A percentile compares a stretch with the other conserved stretches of the same genome.
Conservation (phyloP, 2,329 filamentous ascomycete species). For the Apiospora pterosperma region DNA sequence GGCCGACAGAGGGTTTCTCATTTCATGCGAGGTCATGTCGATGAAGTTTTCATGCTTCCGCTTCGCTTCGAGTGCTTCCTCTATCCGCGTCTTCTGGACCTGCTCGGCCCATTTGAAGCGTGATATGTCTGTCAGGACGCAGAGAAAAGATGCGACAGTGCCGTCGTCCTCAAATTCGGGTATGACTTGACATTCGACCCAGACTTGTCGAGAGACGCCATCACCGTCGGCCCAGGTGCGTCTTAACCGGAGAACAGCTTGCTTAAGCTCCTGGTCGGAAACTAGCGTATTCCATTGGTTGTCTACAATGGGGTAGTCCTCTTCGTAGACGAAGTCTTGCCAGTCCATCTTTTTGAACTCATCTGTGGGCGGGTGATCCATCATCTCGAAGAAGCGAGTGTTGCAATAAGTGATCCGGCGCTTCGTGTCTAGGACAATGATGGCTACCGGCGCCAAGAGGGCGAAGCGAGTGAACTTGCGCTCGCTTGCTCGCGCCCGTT, state of each 20-base stretch:
- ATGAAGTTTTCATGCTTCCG: constrained; percentile 69
- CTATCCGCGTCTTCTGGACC: constrained; percentile 71
- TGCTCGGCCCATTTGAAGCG: constrained; percentile 82
- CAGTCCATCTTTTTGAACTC: constrained; percentile 58
- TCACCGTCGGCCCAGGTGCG: constrained; percentile 60
- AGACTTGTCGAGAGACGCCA: constrained; percentile 58
- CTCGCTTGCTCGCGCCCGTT: constrained; percentile 64
- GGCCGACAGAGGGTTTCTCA: constrained; percentile 73
- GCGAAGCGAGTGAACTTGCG: constrained; percentile 81
- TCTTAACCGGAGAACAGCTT: constrained; percentile 73
- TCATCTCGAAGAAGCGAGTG: constrained; percentile 73
- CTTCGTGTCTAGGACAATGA: constrained; percentile 74
- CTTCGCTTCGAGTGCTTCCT: constrained; percentile 80
- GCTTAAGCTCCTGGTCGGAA: constrained; percentile 58
- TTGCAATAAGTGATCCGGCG: constrained; percentile 78
- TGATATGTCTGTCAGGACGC: constrained; percentile 80
- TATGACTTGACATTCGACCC: constrained; percentile 74
- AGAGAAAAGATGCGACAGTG: constrained; percentile 69
- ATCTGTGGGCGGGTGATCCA: constrained; percentile 55
- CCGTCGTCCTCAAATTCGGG: constrained; percentile 65
- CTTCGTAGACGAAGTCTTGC: constrained; percentile 68
- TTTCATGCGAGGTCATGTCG: constrained; percentile 71
- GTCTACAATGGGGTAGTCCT: constrained; percentile 58
- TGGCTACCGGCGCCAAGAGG: constrained; percentile 77
- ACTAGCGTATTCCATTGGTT: constrained; percentile 61